Conservation (phyloP, 768 basidiomycete species). For the Tylopilus rubrobrunneus region DNA sequence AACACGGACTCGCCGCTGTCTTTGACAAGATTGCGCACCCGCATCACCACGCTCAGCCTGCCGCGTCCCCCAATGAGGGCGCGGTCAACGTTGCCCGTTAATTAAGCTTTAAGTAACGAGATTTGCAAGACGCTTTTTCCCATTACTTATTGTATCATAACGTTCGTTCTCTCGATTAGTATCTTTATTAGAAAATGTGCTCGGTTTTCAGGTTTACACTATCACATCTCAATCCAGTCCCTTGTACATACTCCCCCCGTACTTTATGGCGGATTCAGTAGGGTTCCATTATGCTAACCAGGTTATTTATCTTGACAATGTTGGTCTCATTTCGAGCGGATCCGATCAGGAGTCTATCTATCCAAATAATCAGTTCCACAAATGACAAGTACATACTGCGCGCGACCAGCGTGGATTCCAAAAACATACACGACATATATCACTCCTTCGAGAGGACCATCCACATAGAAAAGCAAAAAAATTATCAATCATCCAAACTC, state of each 20-base stretch:
- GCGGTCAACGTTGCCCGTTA: not conserved
- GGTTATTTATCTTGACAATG: not conserved
- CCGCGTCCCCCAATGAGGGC: not conserved
- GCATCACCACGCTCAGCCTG: not conserved
- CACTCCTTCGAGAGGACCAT: not conserved
- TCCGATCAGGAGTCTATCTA: not conserved
- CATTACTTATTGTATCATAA: not conserved
- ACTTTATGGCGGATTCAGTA: not conserved
- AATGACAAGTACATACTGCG: not conserved
- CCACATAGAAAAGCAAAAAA: not conserved
- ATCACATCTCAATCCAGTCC: not conserved
- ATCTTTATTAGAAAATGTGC: conserved; percentile 1
- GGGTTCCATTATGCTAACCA: not conserved
- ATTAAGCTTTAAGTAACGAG: not conserved
- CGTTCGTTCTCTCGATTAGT: not conserved
- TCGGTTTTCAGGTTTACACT: not conserved
- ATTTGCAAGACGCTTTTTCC: not conserved
- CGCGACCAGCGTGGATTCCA: conserved; percentile 12
- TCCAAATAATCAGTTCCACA: not conserved
- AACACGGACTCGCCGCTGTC: conserved; percentile 28
- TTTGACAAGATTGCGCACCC: conserved; percentile 30
- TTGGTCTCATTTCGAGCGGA: not conserved
- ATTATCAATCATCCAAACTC: conserved; percentile 19
- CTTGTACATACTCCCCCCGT: not conserved
- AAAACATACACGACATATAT: conserved; percentile 9